Percentiles rank a stretch among this genome's conserved stretches.
Conservation (phyloP, 345 rosid species). For the Bruguiera gymnorhiza region DNA sequence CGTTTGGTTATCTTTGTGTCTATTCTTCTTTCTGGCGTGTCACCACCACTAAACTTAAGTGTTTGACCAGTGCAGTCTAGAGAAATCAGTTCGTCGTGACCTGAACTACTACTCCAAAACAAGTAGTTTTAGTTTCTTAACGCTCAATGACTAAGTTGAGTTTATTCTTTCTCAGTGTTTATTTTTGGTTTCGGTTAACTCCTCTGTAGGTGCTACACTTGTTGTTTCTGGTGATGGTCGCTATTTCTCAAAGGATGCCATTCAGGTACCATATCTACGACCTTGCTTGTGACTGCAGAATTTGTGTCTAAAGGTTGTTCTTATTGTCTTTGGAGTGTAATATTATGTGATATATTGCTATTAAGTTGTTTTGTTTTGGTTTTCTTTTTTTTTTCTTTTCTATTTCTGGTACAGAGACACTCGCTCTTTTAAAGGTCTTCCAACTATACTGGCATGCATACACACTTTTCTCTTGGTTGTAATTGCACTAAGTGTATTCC, state of each 20-base stretch:
- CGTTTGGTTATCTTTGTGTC: background rate
- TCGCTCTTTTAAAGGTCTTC: background rate
- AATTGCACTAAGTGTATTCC: too few species aligned
- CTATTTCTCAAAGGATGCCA: constrained; percentile 86
- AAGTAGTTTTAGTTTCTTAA: background rate
- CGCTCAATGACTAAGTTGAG: constrained; percentile 1
- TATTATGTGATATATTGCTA: background rate
- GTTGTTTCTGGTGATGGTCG: constrained; percentile 99
- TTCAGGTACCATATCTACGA: constrained; percentile 57
- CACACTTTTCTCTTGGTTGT: too few species aligned
- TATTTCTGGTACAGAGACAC: background rate
- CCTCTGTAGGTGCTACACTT: constrained; percentile 76
- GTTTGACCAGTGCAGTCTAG: background rate
- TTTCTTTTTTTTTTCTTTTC: background rate
- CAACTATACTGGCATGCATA: background rate
- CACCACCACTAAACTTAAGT: background rate
- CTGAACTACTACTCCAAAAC: background rate
- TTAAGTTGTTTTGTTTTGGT: background rate
- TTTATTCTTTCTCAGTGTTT: background rate
- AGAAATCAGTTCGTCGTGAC: background rate
- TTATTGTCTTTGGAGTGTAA: background rate
- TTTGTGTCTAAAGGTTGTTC: background rate
- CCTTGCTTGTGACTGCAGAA: background rate
- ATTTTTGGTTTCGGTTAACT: background rate
- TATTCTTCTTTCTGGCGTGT: background rate